Evolutionary conservation across 352 stramenopile species (phyloP).

Genomic region (Phytophthora pinifolia): DNA sequence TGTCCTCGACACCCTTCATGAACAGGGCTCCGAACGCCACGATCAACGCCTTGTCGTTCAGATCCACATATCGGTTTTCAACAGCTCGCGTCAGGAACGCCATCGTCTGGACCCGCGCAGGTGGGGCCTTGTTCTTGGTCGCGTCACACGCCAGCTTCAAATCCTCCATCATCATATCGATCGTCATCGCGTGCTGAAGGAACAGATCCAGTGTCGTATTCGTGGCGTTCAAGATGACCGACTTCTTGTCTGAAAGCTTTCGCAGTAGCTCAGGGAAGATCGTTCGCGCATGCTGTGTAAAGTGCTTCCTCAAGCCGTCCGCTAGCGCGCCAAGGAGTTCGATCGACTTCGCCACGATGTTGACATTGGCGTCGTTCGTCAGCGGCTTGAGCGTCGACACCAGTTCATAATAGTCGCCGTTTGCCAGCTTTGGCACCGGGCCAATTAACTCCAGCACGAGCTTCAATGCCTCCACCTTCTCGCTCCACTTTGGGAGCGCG

Average conservation of each 20-base stretch:
- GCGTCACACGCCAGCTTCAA: slow-evolving; percentile 68
- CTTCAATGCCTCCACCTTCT: slow-evolving; percentile 85
- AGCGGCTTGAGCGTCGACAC: slow-evolving; percentile 81
- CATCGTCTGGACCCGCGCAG: slow-evolving; percentile 76
- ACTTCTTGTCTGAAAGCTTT: slow-evolving; percentile 90
- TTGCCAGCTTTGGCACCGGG: slow-evolving; percentile 80
- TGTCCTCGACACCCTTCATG: slow-evolving; percentile 64
- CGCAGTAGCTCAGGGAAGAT: slow-evolving; percentile 81
- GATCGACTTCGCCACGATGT: slow-evolving; percentile 85
- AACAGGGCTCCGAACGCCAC: slow-evolving; percentile 68
- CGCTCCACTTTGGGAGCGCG: slow-evolving; percentile 79
- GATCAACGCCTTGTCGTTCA: slow-evolving; percentile 63
- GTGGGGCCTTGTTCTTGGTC: slow-evolving; percentile 82
- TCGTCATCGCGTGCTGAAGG: slow-evolving; percentile 75
- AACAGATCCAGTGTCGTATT: slow-evolving; percentile 86
- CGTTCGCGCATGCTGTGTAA: slow-evolving; percentile 69
- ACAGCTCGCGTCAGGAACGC: slow-evolving; percentile 67
- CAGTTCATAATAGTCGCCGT: slow-evolving; percentile 87
- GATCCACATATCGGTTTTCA: slow-evolving; percentile 67
- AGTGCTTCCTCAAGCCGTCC: slow-evolving; percentile 81
- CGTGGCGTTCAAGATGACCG: slow-evolving; percentile 75
- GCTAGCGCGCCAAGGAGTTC: slow-evolving; percentile 79
- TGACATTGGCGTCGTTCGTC: slow-evolving; percentile 85
- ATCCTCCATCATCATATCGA: slow-evolving; percentile 90
- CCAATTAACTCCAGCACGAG: slow-evolving; percentile 86